Percentiles rank a stretch among this genome's conserved stretches.
These are phyloP conservation scores for Vitis hybrid DNA, from an alignment of 177 flowering plant genomes.

Conservation along the genomic window DNA sequence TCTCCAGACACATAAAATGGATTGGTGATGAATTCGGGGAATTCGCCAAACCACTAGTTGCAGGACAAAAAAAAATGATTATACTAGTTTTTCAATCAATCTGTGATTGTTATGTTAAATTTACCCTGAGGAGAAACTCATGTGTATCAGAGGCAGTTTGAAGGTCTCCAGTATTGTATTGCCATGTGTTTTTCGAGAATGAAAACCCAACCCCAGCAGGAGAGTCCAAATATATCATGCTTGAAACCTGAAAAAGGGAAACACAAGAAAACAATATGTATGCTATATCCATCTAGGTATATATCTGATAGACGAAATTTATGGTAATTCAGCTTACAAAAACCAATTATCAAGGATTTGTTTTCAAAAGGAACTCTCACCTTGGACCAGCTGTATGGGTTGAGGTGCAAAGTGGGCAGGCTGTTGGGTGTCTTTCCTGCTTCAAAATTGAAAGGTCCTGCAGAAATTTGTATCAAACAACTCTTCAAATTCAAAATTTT, in stretches of 20 bases:
- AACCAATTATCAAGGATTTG: too few species aligned
- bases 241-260: constrained; percentile 30
- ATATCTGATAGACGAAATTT: too few species aligned
- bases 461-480: neutral
- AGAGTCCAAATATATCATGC: constrained; percentile 40
- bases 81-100: neutral
- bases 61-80: neutral
- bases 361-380: constrained; percentile 5
- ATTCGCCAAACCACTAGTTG: constrained; percentile 30
- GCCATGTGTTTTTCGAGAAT: constrained; percentile 21
- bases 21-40: constrained; percentile 30
- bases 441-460: constrained; percentile 39
- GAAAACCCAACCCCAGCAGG: constrained; percentile 44
- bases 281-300: neutral
- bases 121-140: constrained; percentile 32
- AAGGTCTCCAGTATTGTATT: constrained; percentile 28
- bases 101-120: neutral
- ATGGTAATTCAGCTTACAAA: too few species aligned
- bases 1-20: constrained; percentile 39
- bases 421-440: constrained; percentile 17
- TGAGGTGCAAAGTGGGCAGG: constrained; percentile 29
- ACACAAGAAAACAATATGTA: too few species aligned
- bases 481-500: neutral
- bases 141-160: constrained; percentile 36
- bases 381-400: constrained; percentile 43